A percentile compares a stretch with the other conserved stretches of the same genome.
These are phyloP conservation scores for Beauveria caledonica DNA, from an alignment of 2,329 filamentous ascomycete species.

Conservation along the genomic window DNA sequence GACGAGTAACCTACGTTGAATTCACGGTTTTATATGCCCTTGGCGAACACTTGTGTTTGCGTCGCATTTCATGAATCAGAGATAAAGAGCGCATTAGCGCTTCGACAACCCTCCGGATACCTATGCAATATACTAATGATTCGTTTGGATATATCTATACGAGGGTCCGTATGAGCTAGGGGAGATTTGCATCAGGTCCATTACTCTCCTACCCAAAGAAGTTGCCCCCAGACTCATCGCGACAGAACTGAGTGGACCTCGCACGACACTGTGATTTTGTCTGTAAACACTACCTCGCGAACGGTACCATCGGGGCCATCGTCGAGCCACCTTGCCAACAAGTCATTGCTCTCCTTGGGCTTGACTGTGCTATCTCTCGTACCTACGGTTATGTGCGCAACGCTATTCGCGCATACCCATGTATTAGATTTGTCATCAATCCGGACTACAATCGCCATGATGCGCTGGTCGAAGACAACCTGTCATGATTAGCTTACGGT, in stretches of 20 bases:
- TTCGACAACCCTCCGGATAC: background rate
- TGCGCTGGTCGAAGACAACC: constrained; percentile 73
- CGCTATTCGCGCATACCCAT: constrained; percentile 66
- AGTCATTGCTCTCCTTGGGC: constrained; percentile 86
- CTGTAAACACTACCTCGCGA: constrained; percentile 40
- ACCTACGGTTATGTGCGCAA: constrained; percentile 85
- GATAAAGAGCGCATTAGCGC: background rate
- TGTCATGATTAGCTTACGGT: constrained; percentile 16
- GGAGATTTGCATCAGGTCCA: background rate
- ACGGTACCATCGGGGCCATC: constrained; percentile 38
- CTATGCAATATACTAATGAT: background rate
- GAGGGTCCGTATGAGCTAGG: background rate
- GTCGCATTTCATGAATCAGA: background rate
- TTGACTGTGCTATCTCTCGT: constrained; percentile 69
- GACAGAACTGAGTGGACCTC: constrained; percentile 40
- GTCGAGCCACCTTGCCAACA: constrained; percentile 69
- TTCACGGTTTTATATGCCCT: background rate
- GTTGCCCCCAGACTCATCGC: constrained; percentile 25
- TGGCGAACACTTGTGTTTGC: background rate
- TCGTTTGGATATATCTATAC: background rate
- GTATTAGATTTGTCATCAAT: constrained; percentile 47
- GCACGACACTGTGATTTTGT: constrained; percentile 39
- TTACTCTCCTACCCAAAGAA: too few species aligned
- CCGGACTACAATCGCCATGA: constrained; percentile 88
- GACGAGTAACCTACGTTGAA: constrained; percentile 50